These are phyloP conservation scores for Pyrus hybrid DNA, from an alignment of 331 rosid genomes.

Conservation along the genomic window DNA sequence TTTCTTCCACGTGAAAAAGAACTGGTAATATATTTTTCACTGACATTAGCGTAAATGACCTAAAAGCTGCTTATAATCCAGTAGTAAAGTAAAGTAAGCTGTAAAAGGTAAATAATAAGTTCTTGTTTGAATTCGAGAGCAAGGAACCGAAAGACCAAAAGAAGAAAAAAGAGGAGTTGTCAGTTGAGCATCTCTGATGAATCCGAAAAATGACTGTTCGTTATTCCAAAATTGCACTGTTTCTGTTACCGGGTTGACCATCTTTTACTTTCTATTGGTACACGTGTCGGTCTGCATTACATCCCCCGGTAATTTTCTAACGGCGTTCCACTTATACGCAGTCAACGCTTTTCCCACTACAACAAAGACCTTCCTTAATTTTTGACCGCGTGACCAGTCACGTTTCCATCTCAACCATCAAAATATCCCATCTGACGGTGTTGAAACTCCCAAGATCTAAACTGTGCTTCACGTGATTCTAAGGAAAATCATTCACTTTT, in stretches of 20 bases:
- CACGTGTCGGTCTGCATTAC: background rate
- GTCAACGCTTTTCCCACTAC: constrained; percentile 20
- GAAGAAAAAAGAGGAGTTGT: background rate
- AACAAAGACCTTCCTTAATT: background rate
- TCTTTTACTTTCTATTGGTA: background rate
- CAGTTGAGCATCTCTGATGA: background rate
- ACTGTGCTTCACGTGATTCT: background rate
- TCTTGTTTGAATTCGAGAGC: background rate
- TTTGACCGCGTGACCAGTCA: background rate
- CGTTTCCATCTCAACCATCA: background rate
- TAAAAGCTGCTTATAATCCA: background rate
- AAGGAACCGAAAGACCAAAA: background rate
- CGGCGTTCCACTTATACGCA: background rate
- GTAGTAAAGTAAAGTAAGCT: background rate
- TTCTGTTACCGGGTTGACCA: constrained; percentile 4
- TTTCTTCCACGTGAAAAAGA: background rate
- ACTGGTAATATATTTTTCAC: too few relatives aligned
- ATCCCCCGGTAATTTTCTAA: background rate
- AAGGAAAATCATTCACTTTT: background rate
- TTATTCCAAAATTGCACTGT: background rate
- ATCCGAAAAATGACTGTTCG: background rate
- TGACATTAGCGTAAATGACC: too few relatives aligned
- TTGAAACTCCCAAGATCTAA: background rate
- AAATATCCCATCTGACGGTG: background rate
- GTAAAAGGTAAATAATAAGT: background rate